Evolutionary conservation across 2,329 filamentous ascomycete species (phyloP).

Genomic region (Arthrobotrys sphaeroides): DNA sequence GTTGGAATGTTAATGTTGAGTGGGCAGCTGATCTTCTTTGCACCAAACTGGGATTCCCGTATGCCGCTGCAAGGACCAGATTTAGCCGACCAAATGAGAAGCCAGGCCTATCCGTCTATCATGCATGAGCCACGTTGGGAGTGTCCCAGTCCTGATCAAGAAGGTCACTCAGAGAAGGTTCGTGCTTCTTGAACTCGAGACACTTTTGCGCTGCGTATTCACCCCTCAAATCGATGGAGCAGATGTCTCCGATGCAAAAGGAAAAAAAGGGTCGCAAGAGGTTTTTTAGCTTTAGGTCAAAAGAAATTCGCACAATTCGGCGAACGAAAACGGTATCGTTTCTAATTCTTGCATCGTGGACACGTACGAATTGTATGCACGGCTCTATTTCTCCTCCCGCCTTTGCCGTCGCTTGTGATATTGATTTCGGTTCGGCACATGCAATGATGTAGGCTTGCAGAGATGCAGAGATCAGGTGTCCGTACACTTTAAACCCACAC

Average conservation of each 20-base stretch:
- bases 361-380: constrained; percentile 34
- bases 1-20: constrained; percentile 52
- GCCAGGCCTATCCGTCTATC: constrained; percentile 52
- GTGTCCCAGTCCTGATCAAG: constrained; percentile 46
- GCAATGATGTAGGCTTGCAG: constrained; percentile 53
- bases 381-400: constrained; percentile 43
- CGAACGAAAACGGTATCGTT: constrained; percentile 19
- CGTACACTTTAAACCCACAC: constrained; percentile 40
- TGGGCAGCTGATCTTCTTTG: constrained; percentile 52
- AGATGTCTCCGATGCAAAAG: constrained; percentile 19
- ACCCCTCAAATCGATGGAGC: not conserved
- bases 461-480: constrained; percentile 54
- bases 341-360: constrained; percentile 21
- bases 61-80: constrained; percentile 54
- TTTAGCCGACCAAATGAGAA: constrained; percentile 54
- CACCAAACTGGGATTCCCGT: constrained; percentile 53
- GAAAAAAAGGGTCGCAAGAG: constrained; percentile 1
- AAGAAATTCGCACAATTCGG: constrained; percentile 6
- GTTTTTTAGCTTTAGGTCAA: not conserved
- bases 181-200: constrained; percentile 26
- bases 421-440: constrained; percentile 53
- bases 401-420: constrained; percentile 52
- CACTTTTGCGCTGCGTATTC: not conserved
- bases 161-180: constrained; percentile 42
- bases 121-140: constrained; percentile 53